Conservation (phyloP, 2,329 filamentous ascomycete species). For the Xylariales sp. region DNA sequence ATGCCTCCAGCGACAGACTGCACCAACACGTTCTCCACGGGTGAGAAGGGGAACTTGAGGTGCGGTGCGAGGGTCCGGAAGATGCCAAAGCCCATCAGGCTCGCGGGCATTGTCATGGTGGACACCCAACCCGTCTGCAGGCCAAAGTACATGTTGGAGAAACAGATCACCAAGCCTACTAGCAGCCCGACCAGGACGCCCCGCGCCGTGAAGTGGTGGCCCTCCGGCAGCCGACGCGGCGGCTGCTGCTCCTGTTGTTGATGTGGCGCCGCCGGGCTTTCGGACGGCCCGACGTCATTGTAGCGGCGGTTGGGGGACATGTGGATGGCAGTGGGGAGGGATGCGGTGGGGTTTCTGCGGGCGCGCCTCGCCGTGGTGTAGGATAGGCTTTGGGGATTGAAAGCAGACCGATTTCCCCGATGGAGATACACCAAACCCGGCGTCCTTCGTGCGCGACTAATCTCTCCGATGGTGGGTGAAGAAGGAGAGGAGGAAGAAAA, state of each 20-base stretch:
- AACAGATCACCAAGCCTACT: slow-evolving; percentile 88
- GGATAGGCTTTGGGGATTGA: no score
- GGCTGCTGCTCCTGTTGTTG: slow-evolving; percentile 18
- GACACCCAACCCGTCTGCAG: slow-evolving; percentile 72
- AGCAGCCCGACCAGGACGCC: slow-evolving; percentile 74
- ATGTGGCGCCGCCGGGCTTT: slow-evolving; percentile 12
- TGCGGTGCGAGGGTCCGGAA: slow-evolving; percentile 76
- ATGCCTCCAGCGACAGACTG: slow-evolving; percentile 95
- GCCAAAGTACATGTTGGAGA: slow-evolving; percentile 99
- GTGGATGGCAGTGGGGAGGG: background rate
- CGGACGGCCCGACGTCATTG: background rate
- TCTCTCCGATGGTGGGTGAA: no score
- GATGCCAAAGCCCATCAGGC: slow-evolving; percentile 88
- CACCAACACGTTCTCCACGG: slow-evolving; percentile 93
- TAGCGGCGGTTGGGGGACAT: background rate
- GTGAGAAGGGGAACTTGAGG: slow-evolving; percentile 77
- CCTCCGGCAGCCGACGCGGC: slow-evolving; percentile 26
- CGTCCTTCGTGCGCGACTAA: no score
- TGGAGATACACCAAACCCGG: no score
- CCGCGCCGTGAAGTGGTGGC: slow-evolving; percentile 77
- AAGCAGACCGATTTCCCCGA: no score
- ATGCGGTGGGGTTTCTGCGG: no score
- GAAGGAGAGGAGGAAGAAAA: no score
- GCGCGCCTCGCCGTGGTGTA: no score
- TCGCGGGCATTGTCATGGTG: slow-evolving; percentile 96